Evolutionary conservation across 2,329 filamentous ascomycete species (phyloP).

Genomic region (Beauveria varroae): DNA sequence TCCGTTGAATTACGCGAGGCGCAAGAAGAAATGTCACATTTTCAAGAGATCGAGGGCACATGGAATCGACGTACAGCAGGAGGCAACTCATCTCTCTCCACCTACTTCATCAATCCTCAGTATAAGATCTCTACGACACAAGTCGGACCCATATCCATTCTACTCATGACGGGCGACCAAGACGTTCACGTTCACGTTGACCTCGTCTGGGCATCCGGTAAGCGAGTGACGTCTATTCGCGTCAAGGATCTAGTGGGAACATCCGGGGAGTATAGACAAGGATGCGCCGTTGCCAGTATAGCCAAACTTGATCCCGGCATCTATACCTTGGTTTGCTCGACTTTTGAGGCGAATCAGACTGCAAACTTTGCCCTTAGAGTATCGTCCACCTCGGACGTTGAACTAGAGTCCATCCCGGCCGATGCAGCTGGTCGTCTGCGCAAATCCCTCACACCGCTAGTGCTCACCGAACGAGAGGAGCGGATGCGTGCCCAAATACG

Average conservation of each 20-base stretch:
- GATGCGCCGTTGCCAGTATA: slow-evolving; percentile 64
- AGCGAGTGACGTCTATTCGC: slow-evolving; percentile 61
- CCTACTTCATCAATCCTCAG: slow-evolving; percentile 82
- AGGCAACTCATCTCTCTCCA: slow-evolving; percentile 69
- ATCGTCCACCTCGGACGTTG: slow-evolving; percentile 52
- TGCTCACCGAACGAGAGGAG: slow-evolving; percentile 36
- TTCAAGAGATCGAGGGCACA: slow-evolving; percentile 50
- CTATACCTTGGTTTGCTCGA: slow-evolving; percentile 87
- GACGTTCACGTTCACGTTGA: slow-evolving; percentile 78
- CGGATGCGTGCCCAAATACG: slow-evolving; percentile 32
- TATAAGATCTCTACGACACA: slow-evolving; percentile 58
- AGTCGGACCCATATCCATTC: slow-evolving; percentile 57
- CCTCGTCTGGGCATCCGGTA: slow-evolving; percentile 68
- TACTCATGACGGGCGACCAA: slow-evolving; percentile 60
- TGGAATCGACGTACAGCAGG: slow-evolving; percentile 81
- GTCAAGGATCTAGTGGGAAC: slow-evolving; percentile 72
- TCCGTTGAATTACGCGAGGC: slow-evolving; percentile 56
- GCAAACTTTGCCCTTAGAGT: slow-evolving; percentile 69
- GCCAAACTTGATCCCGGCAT: slow-evolving; percentile 56
- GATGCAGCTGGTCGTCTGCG: slow-evolving; percentile 70
- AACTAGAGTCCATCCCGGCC: slow-evolving; percentile 54
- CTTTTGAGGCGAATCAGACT: slow-evolving; percentile 74
- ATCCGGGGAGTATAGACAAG: slow-evolving; percentile 82
- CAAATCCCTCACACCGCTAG: slow-evolving; percentile 49
- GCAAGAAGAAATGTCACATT: slow-evolving; percentile 48